Evolutionary conservation across 164 flowering plant genomes (phyloP), one percentile per base, ranked within the genome.

Genomic region (Magnolia changhungtana): DNA sequence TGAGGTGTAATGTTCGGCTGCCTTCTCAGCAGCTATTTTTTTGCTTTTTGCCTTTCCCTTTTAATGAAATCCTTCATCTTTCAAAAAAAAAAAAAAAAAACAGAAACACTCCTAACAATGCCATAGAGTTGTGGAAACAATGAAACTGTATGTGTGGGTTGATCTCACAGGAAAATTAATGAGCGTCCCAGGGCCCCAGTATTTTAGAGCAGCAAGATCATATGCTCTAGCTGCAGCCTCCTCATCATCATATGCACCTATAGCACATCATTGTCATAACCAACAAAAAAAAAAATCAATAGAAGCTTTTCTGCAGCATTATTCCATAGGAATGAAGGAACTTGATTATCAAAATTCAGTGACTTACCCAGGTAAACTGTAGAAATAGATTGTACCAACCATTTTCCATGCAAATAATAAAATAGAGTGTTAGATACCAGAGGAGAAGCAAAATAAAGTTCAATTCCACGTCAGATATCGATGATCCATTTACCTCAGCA

Each of bases 181-280:
- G 76, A 96, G 97, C 20, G 99, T 96, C 72, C 98, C 99, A 73
- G 98, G 94, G 14, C 98, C 99, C 98, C 98, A 96, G 78, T 96
- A 96, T 83, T 96, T 96, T 49, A 96, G 88, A 75, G 99, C 99
- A 75, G 99, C 99, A 81, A 96, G 98, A 84, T 96, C 99, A 83
- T 96, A 96, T 67, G 99, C 99, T 84, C 99, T 88, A 74, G 99
- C 99, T 67, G 99, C 99, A 84, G 99, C 98, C 80, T 96, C 99
- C 86, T 96, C 99, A 70, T 96, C 99, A 81, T 96, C 99, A 88
- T 96, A 96, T 74, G 99, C 99, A 73, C 99, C 99, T 94, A 78
- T 7, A 80, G 77, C 67, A 51, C 76, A 66, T 11, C 59, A 51
- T 8, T 24, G 23, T 59, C 20, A 45, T n/a, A 66, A 71, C 1